Conservation (phyloP, 2,329 filamentous ascomycete species). For the Daldinia sp. region DNA sequence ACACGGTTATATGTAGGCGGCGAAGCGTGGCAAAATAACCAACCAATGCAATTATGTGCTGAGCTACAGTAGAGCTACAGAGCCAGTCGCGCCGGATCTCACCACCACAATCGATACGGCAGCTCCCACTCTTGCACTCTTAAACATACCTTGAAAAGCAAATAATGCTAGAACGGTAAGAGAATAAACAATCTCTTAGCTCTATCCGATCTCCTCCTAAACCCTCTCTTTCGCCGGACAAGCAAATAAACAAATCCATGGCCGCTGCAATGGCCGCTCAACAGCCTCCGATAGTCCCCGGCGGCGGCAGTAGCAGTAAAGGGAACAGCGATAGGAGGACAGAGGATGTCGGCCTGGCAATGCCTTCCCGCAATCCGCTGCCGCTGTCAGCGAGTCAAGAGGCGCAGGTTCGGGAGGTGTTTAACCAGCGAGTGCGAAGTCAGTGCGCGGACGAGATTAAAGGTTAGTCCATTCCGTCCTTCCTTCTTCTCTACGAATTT, state of each 20-base stretch:
- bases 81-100: constrained; percentile 27
- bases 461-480: constrained; percentile 59
- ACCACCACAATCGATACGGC: constrained; percentile 2
- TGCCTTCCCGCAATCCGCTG: constrained; percentile 80
- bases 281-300: constrained; percentile 48
- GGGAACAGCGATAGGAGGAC: constrained; percentile 11
- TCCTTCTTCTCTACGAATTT: too few species aligned
- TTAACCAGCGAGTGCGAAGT: constrained; percentile 73
- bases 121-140: not conserved
- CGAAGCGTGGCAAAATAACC: constrained; percentile 44
- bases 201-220: not conserved
- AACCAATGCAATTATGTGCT: constrained; percentile 27
- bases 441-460: constrained; percentile 84
- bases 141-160: constrained; percentile 25
- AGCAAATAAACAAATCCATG: constrained; percentile 43
- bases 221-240: not conserved
- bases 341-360: constrained; percentile 51
- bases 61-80: constrained; percentile 14
- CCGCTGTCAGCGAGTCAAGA: constrained; percentile 69
- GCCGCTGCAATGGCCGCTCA: constrained; percentile 58
- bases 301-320: constrained; percentile 14
- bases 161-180: constrained; percentile 22
- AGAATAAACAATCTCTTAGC: not conserved
- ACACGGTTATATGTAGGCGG: constrained; percentile 34
- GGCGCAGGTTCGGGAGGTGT: constrained; percentile 56